Base-by-base conservation (phyloP, 768 basidiomycete genomes). In the Amanita rubescens region DNA sequence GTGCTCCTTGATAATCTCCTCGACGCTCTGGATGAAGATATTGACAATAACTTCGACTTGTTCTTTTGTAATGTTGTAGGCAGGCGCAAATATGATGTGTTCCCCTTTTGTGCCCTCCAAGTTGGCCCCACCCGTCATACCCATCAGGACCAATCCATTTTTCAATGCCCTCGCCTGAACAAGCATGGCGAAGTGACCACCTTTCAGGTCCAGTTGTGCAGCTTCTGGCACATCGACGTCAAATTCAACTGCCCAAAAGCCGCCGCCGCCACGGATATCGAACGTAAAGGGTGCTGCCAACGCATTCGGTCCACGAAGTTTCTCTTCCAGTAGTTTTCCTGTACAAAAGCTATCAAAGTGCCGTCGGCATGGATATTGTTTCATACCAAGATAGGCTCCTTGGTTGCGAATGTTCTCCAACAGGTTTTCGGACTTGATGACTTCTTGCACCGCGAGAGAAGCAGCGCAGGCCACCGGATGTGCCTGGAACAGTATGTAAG, bases 221-320 rank as follows among this genome's bases (percentile, higher is more conserved):
- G 71, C 75, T 52, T 74, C 71, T 11, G 67, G 62, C 14, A 63
- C 65, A 4, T 74, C 73, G 57, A 87, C 82, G 59, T 91, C 87
- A 57, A 90, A 92, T 63, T 94, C 91, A 51, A 94, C 69, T 20
- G 74, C 85, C 86, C 87, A 92, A 71, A 93, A 90, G 25, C 82
- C 77, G 32, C 92, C 93, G 17, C 81, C 81, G 9, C 93, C 92
- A 25, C 93, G 84, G 55, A 92, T 80, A 63, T 92, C 90, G 61
- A 85, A 89, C 3, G 79, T 77, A 63, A 78, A 85, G 0, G 84
- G 85, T 24, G 80, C 78, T 33, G 84, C 78, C 41, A 71, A 61
- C n/a, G 80, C 70, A 59, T 77, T 79, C 7, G 80, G 78, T 0
- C 75, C 71, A 49, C 71, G 69, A 32, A 93, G 70, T 24, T 79